Conservation (phyloP, 2,329 filamentous ascomycete genomes). For the Aspergillus tubingensis region DNA sequence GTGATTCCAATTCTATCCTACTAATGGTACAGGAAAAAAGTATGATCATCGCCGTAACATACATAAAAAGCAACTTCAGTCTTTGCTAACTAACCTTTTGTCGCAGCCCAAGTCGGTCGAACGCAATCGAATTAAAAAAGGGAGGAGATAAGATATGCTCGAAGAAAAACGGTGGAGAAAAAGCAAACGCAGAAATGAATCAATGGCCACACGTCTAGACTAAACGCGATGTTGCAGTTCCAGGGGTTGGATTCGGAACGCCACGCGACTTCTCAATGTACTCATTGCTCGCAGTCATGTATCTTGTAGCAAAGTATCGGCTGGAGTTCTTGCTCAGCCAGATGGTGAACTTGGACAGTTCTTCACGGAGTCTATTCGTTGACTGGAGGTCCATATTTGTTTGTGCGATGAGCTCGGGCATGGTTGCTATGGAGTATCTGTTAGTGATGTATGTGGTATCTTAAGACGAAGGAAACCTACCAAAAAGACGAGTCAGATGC, state of each 20-base stretch:
- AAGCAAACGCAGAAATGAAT: neutral
- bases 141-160: neutral
- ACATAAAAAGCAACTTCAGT: constrained; percentile 5
- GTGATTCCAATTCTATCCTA: constrained; percentile 17
- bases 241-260: constrained; percentile 31
- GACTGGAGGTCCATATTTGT: constrained; percentile 97
- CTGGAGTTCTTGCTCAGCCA: constrained; percentile 80
- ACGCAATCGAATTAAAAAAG: neutral
- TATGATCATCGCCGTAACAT: constrained; percentile 16
- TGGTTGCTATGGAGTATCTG: constrained; percentile 63
- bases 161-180: neutral
- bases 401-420: constrained; percentile 92
- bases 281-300: constrained; percentile 44
- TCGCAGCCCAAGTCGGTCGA: neutral
- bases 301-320: constrained; percentile 66
- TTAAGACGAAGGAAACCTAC: constrained; percentile 54
- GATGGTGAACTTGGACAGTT: constrained; percentile 79
- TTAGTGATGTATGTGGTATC: constrained; percentile 6
- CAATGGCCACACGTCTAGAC: constrained; percentile 14
- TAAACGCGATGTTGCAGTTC: constrained; percentile 37
- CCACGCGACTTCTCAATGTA: constrained; percentile 41
- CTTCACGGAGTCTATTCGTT: constrained; percentile 82
- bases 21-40: constrained; percentile 19
- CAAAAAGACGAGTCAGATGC: constrained; percentile 83
- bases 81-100: neutral